These are phyloP conservation scores for Stagonosporopsis chrysanthemi DNA, from an alignment of 2,329 filamentous ascomycete species.

Conservation along the genomic window DNA sequence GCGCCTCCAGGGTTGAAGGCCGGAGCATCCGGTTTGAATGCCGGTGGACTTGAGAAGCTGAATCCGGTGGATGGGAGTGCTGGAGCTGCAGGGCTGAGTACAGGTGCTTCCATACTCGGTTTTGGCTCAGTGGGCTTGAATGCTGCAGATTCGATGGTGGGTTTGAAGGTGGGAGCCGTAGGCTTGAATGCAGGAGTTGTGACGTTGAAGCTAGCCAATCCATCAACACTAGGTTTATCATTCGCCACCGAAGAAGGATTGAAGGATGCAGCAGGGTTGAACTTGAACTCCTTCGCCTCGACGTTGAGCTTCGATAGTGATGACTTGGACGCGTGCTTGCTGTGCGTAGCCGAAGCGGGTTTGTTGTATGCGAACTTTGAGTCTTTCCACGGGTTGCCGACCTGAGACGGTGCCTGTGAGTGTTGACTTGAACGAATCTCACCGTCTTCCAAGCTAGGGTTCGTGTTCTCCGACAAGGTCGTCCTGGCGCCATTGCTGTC, in stretches of 20 bases:
- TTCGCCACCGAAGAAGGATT: conserved; percentile 55
- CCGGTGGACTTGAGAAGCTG: conserved; percentile 34
- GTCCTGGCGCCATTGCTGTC: conserved; percentile 53
- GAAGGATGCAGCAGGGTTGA: conserved; percentile 66
- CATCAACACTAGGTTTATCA: conserved; percentile 47
- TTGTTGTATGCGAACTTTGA: conserved; percentile 46
- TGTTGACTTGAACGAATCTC: conserved; percentile 42
- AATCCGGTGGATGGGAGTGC: conserved; percentile 31
- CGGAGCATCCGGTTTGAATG: conserved; percentile 70
- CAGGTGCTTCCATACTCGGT: conserved; percentile 16
- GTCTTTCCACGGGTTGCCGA: conserved; percentile 48
- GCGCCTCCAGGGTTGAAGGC: conserved; percentile 63
- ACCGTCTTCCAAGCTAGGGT: conserved; percentile 48
- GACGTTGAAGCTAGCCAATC: conserved; percentile 67
- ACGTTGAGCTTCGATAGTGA: conserved; percentile 85
- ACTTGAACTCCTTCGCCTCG: conserved; percentile 85
- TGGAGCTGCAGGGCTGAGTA: conserved; percentile 25
- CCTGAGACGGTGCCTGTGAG: conserved; percentile 47
- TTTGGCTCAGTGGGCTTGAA: conserved; percentile 17
- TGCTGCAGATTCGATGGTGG: conserved; percentile 22
- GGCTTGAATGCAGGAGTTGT: conserved; percentile 69
- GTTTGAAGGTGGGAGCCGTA: conserved; percentile 39
- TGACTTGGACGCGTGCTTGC: conserved; percentile 71
- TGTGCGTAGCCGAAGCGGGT: conserved; percentile 43
- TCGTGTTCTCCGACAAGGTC: conserved; percentile 50